Evolutionary conservation across 805 yeast genomes (phyloP).

Genomic region (Metschnikowia aberdeeniae): DNA sequence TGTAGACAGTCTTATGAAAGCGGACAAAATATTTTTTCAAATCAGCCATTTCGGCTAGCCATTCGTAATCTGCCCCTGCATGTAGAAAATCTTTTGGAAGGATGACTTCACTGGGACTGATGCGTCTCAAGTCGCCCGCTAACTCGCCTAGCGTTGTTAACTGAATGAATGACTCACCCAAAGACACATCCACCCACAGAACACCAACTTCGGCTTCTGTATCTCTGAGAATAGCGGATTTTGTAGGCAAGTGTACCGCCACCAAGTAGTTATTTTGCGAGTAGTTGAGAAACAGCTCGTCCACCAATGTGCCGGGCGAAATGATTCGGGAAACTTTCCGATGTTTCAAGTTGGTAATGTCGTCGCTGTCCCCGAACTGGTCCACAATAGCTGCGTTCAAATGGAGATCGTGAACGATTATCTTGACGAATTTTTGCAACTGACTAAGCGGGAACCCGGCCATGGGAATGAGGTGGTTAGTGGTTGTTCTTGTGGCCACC

Average conservation of each 20-base stretch:
- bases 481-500: conserved; percentile 53
- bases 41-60: conserved; percentile 58
- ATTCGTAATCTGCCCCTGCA: conserved; percentile 40
- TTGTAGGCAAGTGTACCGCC: conserved; percentile 45
- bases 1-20: conserved; percentile 37
- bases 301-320: conserved; percentile 90
- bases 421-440: conserved; percentile 66
- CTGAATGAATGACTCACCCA: conserved; percentile 75
- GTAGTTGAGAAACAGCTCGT: conserved; percentile 75
- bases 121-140: conserved; percentile 68
- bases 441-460: conserved; percentile 85
- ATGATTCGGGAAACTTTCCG: conserved; percentile 76
- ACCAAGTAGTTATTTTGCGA: conserved; percentile 67
- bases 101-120: conserved; percentile 77
- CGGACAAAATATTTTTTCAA: conserved; percentile 58
- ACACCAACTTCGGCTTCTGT: conserved; percentile 56
- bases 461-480: conserved; percentile 55
- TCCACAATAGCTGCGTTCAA: conserved; percentile 81
- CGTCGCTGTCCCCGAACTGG: conserved; percentile 39
- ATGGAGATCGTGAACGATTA: conserved; percentile 66
- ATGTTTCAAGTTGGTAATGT: conserved; percentile 38
- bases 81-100: conserved; percentile 45
- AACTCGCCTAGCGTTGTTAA: conserved; percentile 56
- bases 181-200: conserved; percentile 85
- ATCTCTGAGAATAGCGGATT: conserved; percentile 35